phyloP scores from a whole-genome alignment of 129 eudicot genomes.

The Tagetes erecta region DNA sequence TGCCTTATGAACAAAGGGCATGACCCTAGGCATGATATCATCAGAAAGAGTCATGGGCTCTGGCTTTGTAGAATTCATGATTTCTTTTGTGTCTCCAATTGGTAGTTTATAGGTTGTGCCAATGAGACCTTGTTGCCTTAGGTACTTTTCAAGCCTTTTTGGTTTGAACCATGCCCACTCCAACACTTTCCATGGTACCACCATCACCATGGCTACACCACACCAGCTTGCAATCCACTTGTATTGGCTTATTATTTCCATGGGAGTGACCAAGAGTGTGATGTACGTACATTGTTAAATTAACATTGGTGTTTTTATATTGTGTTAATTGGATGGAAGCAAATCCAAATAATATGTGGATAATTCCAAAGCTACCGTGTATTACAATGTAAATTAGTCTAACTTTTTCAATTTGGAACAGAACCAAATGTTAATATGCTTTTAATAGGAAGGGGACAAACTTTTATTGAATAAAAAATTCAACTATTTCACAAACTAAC shows the following conservation, averaged over 20 bases:
- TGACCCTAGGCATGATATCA: slow-evolving; percentile 37
- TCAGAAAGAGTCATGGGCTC: slow-evolving; percentile 37
- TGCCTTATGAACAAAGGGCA: slow-evolving; percentile 33
- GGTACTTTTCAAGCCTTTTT: slow-evolving; percentile 35
- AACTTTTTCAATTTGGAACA: not conserved
- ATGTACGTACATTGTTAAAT: no score
- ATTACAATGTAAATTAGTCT: not conserved
- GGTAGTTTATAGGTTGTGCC: slow-evolving; percentile 35
- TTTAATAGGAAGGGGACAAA: not conserved
- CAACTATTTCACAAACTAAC: not conserved
- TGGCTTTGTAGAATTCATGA: slow-evolving; percentile 7
- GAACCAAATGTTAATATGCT: not conserved
- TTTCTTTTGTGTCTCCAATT: slow-evolving; percentile 40
- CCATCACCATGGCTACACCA: slow-evolving; percentile 28
- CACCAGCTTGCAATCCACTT: slow-evolving; percentile 32
- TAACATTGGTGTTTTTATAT: no score
- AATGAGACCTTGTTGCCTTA: slow-evolving; percentile 31
- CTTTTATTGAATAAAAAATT: not conserved
- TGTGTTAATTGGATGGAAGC: not conserved
- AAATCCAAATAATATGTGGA: slow-evolving; percentile 17
- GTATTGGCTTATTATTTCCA: slow-evolving; percentile 27
- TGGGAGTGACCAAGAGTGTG: not conserved
- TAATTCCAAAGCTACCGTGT: slow-evolving; percentile 14
- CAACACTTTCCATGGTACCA: slow-evolving; percentile 35
- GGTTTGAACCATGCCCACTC: slow-evolving; percentile 39